phyloP scores from a whole-genome alignment of 257 asterid genomes.

The Nicotiana undulata region DNA sequence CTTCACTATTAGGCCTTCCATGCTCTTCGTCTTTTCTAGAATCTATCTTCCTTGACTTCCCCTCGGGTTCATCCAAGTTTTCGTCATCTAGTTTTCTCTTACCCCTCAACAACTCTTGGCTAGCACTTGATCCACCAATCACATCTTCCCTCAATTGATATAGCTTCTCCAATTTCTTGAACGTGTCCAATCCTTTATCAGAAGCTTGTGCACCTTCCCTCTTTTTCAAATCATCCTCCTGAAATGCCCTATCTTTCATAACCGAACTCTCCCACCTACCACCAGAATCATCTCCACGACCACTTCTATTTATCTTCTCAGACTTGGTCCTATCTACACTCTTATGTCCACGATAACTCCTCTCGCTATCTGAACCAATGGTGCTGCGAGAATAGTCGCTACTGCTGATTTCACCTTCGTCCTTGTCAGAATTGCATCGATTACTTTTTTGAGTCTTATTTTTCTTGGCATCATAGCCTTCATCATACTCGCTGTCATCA shows the following conservation, averaged over 20 bases:
- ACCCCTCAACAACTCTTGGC: slow-evolving; percentile 23
- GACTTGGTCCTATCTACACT: slow-evolving; percentile 16
- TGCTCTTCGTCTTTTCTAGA: slow-evolving; percentile 25
- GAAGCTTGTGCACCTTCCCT: background rate
- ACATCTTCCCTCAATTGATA: slow-evolving; percentile 30
- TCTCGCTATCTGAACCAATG: slow-evolving; percentile 1
- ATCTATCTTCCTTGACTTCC: slow-evolving; percentile 35
- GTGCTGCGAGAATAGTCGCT: background rate
- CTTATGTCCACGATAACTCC: slow-evolving; percentile 8
- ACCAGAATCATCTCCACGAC: slow-evolving; percentile 21
- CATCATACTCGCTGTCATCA: background rate
- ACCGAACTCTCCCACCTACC: slow-evolving; percentile 22
- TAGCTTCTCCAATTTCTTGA: slow-evolving; percentile 42
- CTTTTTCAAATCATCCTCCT: slow-evolving; percentile 24
- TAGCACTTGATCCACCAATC: slow-evolving; percentile 23
- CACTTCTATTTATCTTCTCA: slow-evolving; percentile 18
- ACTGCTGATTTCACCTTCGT: background rate
- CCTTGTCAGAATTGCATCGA: background rate
- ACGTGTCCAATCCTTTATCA: slow-evolving; percentile 28
- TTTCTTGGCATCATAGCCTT: background rate
- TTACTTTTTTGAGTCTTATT: background rate
- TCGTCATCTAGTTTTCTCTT: slow-evolving; percentile 35
- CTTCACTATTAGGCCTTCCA: slow-evolving; percentile 12
- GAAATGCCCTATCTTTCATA: slow-evolving; percentile 20
- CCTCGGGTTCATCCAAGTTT: slow-evolving; percentile 28